Evolutionary conservation across 2,329 filamentous ascomycete genomes (phyloP).

Genomic region (Microcyclospora tardicrescens): DNA sequence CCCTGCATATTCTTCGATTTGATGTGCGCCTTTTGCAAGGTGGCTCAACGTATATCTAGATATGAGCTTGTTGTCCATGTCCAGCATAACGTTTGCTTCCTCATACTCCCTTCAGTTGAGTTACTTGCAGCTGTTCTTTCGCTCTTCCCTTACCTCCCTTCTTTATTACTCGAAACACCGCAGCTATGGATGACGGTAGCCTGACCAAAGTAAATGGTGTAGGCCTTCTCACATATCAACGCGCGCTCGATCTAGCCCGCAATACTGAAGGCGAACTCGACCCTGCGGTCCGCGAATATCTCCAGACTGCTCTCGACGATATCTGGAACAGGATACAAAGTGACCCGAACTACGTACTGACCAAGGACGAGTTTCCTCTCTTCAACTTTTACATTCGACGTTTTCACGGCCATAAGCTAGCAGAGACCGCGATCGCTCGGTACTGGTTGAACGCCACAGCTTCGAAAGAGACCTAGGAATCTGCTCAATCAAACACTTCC

Average conservation of each 20-base stretch:
- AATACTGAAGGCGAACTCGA: conserved; percentile 59
- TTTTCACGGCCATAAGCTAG: conserved; percentile 41
- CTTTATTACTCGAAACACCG: conserved; percentile 6
- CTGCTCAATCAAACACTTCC: no score
- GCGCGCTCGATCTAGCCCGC: conserved; percentile 63
- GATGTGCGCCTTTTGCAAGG: no score
- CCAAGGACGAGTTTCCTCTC: conserved; percentile 64
- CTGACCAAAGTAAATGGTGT: conserved; percentile 21
- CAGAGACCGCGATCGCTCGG: conserved; percentile 40
- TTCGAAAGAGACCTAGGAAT: no score
- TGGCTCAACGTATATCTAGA: no score
- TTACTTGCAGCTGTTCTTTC: no score
- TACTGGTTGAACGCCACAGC: conserved; percentile 33
- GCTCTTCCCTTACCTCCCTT: neutral
- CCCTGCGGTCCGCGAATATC: conserved; percentile 47
- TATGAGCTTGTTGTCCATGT: no score
- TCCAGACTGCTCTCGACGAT: conserved; percentile 49
- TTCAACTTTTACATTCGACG: conserved; percentile 73
- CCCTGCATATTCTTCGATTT: no score
- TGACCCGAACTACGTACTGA: conserved; percentile 54
- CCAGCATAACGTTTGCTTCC: no score
- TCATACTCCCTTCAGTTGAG: no score
- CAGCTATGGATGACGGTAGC: conserved; percentile 27
- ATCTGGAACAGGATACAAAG: conserved; percentile 57
- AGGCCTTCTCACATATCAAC: conserved; percentile 41